phyloP scores from a whole-genome alignment of 1,139 yeast genomes.

The Protomyces gravidus region DNA sequence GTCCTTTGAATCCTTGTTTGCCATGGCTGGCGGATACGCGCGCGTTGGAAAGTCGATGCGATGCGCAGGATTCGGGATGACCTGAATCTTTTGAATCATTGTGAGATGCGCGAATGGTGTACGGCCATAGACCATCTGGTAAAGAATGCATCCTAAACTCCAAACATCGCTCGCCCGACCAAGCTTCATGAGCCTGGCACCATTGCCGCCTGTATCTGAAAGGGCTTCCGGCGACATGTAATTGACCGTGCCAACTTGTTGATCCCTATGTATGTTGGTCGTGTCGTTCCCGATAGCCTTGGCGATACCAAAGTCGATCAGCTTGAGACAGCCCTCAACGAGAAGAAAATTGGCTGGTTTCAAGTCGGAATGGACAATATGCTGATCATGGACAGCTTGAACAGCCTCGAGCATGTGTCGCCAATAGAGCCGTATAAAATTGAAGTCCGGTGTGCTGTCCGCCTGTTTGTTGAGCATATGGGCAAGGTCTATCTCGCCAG shows the following conservation, averaged over 20 bases:
- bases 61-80: conserved; percentile 83
- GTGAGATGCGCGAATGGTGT: conserved; percentile 84
- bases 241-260: conserved; percentile 92
- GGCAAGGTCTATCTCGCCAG: conserved; percentile 89
- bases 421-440: conserved; percentile 77
- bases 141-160: conserved; percentile 96
- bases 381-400: conserved; percentile 78
- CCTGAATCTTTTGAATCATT: conserved; percentile 74
- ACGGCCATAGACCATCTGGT: conserved; percentile 89
- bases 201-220: conserved; percentile 51
- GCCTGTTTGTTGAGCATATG: conserved; percentile 65
- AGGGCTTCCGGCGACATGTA: conserved; percentile 98
- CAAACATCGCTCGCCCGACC: conserved; percentile 96
- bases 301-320: conserved; percentile 95
- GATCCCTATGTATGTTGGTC: conserved; percentile 79
- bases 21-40: conserved; percentile 28
- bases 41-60: conserved; percentile 60
- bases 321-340: conserved; percentile 76
- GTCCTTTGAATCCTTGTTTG: conserved; percentile 4
- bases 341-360: conserved; percentile 93
- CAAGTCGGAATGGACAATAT: conserved; percentile 87
- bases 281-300: conserved; percentile 93
- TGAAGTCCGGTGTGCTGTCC: conserved; percentile 57
- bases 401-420: conserved; percentile 80
- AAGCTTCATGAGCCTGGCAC: conserved; percentile 65